Conservation (phyloP, 306 rosid species). For the Lupinus albus region DNA sequence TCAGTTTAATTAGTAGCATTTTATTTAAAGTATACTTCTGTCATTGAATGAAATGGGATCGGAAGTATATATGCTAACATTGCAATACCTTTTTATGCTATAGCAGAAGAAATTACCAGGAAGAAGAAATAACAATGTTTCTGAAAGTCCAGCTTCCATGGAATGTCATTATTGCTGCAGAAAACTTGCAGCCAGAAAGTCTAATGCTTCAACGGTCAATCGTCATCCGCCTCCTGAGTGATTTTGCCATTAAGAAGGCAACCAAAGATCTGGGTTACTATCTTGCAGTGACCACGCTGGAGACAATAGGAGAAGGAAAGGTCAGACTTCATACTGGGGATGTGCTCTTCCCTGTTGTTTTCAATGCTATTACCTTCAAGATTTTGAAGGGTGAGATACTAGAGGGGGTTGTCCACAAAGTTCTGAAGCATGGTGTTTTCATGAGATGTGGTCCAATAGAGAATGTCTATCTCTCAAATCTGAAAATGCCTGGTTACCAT, state of each 20-base stretch:
- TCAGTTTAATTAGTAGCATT: slow-evolving; percentile 15
- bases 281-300: slow-evolving; percentile 71
- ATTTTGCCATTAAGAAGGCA: slow-evolving; percentile 71
- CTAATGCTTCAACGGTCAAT: slow-evolving; percentile 75
- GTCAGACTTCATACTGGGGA: slow-evolving; percentile 63
- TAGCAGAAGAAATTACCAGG: slow-evolving; percentile 40
- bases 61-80: slow-evolving; percentile 11
- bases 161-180: slow-evolving; percentile 81
- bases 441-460: slow-evolving; percentile 81
- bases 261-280: slow-evolving; percentile 76
- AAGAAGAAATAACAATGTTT: slow-evolving; percentile 48
- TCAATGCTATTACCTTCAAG: slow-evolving; percentile 76
- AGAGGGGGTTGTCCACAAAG: slow-evolving; percentile 79
- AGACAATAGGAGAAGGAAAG: slow-evolving; percentile 77
- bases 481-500: slow-evolving; percentile 75
- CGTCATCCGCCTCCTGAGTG: slow-evolving; percentile 56
- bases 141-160: slow-evolving; percentile 73
- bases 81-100: slow-evolving; percentile 32
- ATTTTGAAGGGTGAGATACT: slow-evolving; percentile 73
- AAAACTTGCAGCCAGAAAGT: slow-evolving; percentile 61
- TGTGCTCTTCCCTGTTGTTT: slow-evolving; percentile 76
- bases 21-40: slow-evolving; percentile 1
- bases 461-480: slow-evolving; percentile 61
- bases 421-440: slow-evolving; percentile 86
- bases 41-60: slow-evolving; percentile 19